Percentiles rank a stretch among this genome's conserved stretches.
Conservation (phyloP, 2,329 filamentous ascomycete species). For the Myriangium duriaei region DNA sequence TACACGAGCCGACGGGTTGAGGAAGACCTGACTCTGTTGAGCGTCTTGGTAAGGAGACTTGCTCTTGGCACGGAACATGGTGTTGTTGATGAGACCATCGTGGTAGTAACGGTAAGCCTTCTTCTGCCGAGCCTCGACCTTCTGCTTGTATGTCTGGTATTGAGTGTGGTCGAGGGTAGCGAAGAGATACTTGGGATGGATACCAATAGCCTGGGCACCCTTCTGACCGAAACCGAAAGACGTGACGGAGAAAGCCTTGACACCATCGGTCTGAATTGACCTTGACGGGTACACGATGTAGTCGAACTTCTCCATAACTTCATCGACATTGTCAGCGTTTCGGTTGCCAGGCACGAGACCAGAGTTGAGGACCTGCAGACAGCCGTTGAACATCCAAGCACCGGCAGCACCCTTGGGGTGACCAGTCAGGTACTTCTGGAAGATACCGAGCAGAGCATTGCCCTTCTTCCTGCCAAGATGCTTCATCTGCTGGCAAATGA, state of each 20-base stretch:
- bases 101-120: conserved; percentile 98
- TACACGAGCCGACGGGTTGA: conserved; percentile 88
- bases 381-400: conserved; percentile 99
- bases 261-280: conserved; percentile 88
- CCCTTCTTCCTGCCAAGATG: conserved; percentile 94
- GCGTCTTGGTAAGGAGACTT: conserved; percentile 82
- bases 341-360: conserved; percentile 93
- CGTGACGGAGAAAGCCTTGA: conserved; percentile 98
- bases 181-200: conserved; percentile 92
- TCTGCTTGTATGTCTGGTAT: conserved; percentile 70
- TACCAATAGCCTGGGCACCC: conserved; percentile 91
- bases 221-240: conserved; percentile 99
- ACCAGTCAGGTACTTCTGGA: conserved; percentile 98
- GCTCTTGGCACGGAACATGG: conserved; percentile 88
- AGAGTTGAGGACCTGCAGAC: conserved; percentile 84
- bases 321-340: conserved; percentile 94
- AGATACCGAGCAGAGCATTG: conserved; percentile 90
- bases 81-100: conserved; percentile 96
- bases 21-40: conserved; percentile 74
- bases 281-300: conserved; percentile 95
- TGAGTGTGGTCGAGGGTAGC: conserved; percentile 82
- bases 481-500: conserved; percentile 89
- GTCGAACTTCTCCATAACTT: conserved; percentile 94
- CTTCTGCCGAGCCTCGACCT: conserved; percentile 91
- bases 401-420: conserved; percentile 98